Conservation (phyloP, 352 stramenopile species). For the Phytopythium boreale region DNA sequence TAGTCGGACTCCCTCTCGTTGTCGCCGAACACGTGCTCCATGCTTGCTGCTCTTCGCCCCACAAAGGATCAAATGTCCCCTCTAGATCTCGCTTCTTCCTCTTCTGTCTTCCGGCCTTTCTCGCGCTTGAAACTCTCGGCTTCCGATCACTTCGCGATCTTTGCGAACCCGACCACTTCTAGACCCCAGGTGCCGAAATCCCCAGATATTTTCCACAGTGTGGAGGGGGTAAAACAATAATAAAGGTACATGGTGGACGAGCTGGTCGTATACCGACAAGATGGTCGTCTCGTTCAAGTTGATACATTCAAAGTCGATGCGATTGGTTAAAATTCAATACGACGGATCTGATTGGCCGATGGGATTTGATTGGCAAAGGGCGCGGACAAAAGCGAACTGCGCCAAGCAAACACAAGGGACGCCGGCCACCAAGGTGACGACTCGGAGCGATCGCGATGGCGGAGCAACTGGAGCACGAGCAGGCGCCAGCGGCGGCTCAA, state of each 20-base stretch:
- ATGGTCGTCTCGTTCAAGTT: neutral
- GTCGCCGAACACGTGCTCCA: constrained; percentile 85
- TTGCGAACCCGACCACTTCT: constrained; percentile 16
- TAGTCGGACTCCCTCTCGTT: constrained; percentile 93
- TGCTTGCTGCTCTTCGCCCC: constrained; percentile 11
- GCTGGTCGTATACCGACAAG: constrained; percentile 12
- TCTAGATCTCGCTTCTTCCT: constrained; percentile 6
- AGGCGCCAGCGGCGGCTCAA: constrained; percentile 19
- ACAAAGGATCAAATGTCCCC: neutral
- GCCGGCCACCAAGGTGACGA: neutral
- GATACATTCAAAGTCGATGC: neutral
- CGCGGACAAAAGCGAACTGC: constrained; percentile 10
- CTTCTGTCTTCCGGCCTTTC: constrained; percentile 9
- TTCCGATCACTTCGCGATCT: constrained; percentile 31
- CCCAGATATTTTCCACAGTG: neutral
- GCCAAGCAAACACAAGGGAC: neutral
- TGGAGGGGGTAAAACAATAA: constrained; percentile 20
- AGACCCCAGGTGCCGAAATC: neutral
- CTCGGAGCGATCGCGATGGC: neutral
- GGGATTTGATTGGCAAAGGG: constrained; percentile 44
- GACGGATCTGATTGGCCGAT: neutral
- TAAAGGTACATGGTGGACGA: constrained; percentile 1
- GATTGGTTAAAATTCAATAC: constrained; percentile 28
- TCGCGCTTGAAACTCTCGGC: constrained; percentile 3
- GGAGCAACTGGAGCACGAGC: constrained; percentile 17